Evolutionary conservation across 2,329 filamentous ascomycete species (phyloP), one percentile per base, ranked within the genome.

Genomic region (Cordyceps cicadae): DNA sequence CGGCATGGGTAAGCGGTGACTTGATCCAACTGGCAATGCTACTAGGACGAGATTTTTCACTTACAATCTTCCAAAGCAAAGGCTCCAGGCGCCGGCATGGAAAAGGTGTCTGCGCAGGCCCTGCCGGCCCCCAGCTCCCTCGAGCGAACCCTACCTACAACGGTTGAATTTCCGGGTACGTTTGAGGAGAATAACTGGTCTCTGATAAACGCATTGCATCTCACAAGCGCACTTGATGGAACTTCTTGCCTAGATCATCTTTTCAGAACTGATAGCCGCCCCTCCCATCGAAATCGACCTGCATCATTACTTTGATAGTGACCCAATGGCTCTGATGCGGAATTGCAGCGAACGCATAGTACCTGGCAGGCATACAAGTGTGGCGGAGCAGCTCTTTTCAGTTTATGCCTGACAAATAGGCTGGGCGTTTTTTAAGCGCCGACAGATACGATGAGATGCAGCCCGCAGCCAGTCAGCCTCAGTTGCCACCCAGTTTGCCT

Each of bases 51-150:
- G 9, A 5, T 52, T 29, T 17, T 3, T n/a, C 21, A 34, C 54
- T 21, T 48, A 56, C 54, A 56, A 15, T 56, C 54, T 24, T 56
- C 54, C 26, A 56, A 24, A 11, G 54, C 24, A n/a, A 56, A 26
- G n/a, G 54, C 48, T 48, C 54, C 54, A 4, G 54, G 54, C 41
- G 24, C 6, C 19, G 26, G 37, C 41, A 56, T 56, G 54, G 19
- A 56, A 43, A 43, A 56, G 29, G 29, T 56, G 3, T 56, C 48
- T 48, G 54, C 54, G 15, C 54, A 56, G 54, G 54, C 54, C 15
- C 48, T 24, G 39, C 41, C 6, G 69, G 69, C 21, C 69, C 69
- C 0, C 64, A 66, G 2, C 48, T 71, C 2, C 69, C 69, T 0
- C 62, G 62, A 3, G 45, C 61, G 2, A 64, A 66, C 7, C 68